These are phyloP conservation scores for Lactifluus echinatus DNA, from an alignment of 768 basidiomycete genomes.

Conservation along the genomic window DNA sequence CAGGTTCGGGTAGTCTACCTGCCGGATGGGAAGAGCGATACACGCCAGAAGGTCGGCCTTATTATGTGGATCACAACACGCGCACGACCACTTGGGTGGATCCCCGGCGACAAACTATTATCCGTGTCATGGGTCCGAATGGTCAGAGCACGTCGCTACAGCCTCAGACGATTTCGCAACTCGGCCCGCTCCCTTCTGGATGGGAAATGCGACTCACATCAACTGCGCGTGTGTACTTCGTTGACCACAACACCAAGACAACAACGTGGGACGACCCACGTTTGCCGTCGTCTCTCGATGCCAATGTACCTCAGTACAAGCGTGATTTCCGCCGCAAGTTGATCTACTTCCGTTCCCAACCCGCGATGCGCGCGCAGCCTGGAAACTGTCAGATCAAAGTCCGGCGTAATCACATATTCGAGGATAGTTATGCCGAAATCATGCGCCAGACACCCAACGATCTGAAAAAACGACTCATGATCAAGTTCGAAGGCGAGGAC, in stretches of 20 bases:
- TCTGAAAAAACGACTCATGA: constrained; percentile 97
- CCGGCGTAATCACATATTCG: constrained; percentile 95
- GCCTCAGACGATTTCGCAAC: constrained; percentile 92
- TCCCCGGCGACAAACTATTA: constrained; percentile 91
- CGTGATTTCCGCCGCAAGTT: constrained; percentile 98
- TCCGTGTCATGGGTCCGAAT: constrained; percentile 92
- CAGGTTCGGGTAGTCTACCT: constrained; percentile 81
- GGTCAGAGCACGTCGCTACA: constrained; percentile 84
- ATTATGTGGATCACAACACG: constrained; percentile 99
- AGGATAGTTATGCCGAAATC: constrained; percentile 98
- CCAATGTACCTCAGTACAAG: constrained; percentile 99
- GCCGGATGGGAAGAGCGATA: constrained; percentile 99
- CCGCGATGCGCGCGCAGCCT: constrained; percentile 94
- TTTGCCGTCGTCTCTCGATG: constrained; percentile 86
- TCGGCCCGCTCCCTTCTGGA: constrained; percentile 93
- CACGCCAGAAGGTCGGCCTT: constrained; percentile 95
- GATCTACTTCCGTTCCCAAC: constrained; percentile 98
- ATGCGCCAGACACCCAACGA: constrained; percentile 99
- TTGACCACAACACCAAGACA: constrained; percentile 99
- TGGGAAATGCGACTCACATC: constrained; percentile 99
- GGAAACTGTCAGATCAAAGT: constrained; percentile 99
- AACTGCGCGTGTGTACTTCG: constrained; percentile 97
- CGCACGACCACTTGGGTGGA: constrained; percentile 99
- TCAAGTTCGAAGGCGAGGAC: constrained; percentile 99
- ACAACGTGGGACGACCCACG: constrained; percentile 99